Base-by-base conservation (phyloP, 768 basidiomycete genomes). In the Lactarius evosmus region DNA sequence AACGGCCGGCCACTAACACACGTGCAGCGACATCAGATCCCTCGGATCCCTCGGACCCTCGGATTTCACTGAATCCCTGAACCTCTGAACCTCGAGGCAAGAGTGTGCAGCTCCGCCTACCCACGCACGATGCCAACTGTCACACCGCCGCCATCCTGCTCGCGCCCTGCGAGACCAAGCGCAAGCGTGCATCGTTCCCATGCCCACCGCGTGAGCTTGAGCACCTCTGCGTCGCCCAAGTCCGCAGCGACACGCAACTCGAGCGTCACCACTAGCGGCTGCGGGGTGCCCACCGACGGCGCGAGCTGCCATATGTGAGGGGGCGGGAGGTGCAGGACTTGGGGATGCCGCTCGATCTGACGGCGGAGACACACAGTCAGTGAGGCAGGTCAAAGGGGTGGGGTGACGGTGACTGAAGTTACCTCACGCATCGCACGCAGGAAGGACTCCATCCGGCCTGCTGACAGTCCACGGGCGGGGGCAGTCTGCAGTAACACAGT, bases 271-370 rank as follows among this genome's bases (percentile, higher is more conserved):
- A 96, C 81, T 63, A 93, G 78, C n/a, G 73, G 78, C 72, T 63
- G 70, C 22, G 70, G 56, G 7, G 49, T 59, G 4, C 62, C 60
- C 38, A 56, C 70, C 55, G 59, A 73, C 53, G 72, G 73, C 34
- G 84, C 81, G 49, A 95, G 83, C 70, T 95, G 92, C 92, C 92
- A 95, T 60, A 95, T 85, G 66, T 93, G 91, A 1, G 92, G 93
- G 12, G 90, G 86, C 1, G 89, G 87, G 12, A 96, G 82, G 71
- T 93, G 90, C 0, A 90, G 72, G 29, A 97, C 89, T 65, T 89
- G 82, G 0, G 92, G 90, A 66, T 96, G 93, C 3, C 87, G 81
- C 71, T 95, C 91, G 66, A 95, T 82, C 89, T 93, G 66, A 58
- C 27, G 8, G 22, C 17, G 30, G 29, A 4, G 36, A 25, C 0